phyloP scores from a whole-genome alignment of 768 basidiomycete species.

The Xanthoconium purpureum region DNA sequence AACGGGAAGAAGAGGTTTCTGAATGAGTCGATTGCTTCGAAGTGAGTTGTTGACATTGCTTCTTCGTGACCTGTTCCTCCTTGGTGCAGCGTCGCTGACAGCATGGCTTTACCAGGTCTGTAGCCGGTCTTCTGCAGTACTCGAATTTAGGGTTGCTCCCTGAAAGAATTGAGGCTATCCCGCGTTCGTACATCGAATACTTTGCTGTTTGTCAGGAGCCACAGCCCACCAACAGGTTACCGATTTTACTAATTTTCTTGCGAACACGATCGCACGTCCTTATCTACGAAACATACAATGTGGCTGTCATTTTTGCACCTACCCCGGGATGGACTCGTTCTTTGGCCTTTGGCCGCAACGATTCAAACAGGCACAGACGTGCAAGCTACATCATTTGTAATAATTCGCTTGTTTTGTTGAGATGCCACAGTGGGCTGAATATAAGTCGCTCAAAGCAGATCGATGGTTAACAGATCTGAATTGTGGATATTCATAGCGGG shows the following conservation, averaged over 20 bases:
- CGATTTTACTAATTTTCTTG: not conserved
- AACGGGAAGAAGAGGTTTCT: slow-evolving; percentile 45
- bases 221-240: not conserved
- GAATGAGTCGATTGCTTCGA: slow-evolving; percentile 38
- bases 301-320: not conserved
- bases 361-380: slow-evolving; percentile 13
- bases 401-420: not conserved
- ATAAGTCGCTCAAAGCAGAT: not conserved
- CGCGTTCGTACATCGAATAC: not conserved
- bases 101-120: slow-evolving; percentile 5
- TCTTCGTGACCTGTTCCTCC: not conserved
- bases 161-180: slow-evolving; percentile 1
- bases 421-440: not conserved
- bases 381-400: not conserved
- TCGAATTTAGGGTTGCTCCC: slow-evolving; percentile 21
- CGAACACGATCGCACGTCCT: not conserved
- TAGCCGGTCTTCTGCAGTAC: slow-evolving; percentile 21
- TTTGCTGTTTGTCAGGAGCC: no score
- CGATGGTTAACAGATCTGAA: not conserved
- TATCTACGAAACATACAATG: not conserved
- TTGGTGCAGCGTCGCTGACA: not conserved
- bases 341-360: no score
- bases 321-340: no score
- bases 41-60: slow-evolving; percentile 9
- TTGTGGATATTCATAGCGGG: not conserved